phyloP scores from a whole-genome alignment of 495 filamentous ascomycete species.

The Aspergillus egyptiacus region DNA sequence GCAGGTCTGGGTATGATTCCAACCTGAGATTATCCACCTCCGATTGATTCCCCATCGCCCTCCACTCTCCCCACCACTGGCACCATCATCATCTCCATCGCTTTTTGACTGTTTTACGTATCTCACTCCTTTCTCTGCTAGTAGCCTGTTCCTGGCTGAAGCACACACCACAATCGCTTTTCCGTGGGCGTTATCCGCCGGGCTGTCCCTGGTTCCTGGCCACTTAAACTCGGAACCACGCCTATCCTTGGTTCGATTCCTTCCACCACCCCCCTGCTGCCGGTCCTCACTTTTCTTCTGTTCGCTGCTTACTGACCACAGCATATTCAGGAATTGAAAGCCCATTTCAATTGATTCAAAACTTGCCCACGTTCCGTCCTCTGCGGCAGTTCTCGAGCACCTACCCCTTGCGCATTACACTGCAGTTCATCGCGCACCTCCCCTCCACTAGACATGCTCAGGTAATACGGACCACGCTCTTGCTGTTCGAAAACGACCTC shows the following conservation, averaged over 20 bases:
- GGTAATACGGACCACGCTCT: slow-evolving; percentile 11
- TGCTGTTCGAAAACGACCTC: neutral
- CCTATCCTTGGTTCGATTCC: slow-evolving; percentile 9
- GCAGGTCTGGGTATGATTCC: too few species aligned
- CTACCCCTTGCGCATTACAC: slow-evolving; percentile 6
- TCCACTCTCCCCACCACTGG: slow-evolving; percentile 2
- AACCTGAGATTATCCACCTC: neutral
- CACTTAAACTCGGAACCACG: slow-evolving; percentile 3
- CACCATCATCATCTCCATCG: neutral
- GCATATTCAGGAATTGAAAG: neutral
- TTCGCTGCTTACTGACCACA: neutral
- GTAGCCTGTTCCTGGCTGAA: neutral
- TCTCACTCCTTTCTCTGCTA: neutral
- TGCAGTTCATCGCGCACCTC: neutral
- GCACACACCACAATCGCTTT: neutral
- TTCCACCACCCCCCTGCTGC: neutral
- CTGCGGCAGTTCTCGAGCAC: neutral
- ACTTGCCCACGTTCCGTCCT: neutral
- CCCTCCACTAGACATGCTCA: slow-evolving; percentile 18
- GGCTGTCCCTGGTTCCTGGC: slow-evolving; percentile 8
- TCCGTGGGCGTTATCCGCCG: neutral
- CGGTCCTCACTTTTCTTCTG: neutral
- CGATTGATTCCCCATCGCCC: neutral
- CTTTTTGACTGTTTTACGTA: neutral
- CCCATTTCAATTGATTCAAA: slow-evolving; percentile 8